These are phyloP conservation scores for Paraconiothyrium brasiliense DNA, from an alignment of 2,329 filamentous ascomycete genomes.

Conservation along the genomic window DNA sequence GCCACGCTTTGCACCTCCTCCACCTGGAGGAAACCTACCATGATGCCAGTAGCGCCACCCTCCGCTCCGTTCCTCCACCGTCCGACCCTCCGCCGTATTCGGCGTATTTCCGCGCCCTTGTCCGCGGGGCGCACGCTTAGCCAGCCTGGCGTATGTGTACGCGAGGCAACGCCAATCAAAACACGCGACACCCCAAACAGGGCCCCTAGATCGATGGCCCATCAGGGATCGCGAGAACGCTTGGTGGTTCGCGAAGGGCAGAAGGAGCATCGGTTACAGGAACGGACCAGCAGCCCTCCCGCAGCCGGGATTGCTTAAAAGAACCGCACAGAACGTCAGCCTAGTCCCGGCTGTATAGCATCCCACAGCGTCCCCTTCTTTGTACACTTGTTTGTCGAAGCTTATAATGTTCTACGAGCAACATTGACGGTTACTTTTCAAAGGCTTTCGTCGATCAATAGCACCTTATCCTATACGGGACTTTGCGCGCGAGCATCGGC, in stretches of 20 bases:
- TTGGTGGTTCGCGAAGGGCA: slow-evolving; percentile 8
- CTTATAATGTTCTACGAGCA: neutral
- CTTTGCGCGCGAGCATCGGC: neutral
- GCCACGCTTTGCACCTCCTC: neutral
- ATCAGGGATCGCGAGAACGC: slow-evolving; percentile 5
- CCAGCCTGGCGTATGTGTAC: neutral
- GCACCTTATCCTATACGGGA: neutral
- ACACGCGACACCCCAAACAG: neutral
- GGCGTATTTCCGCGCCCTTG: slow-evolving; percentile 4
- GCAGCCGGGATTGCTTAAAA: slow-evolving; percentile 5
- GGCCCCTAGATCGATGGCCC: neutral
- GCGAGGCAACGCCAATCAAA: slow-evolving; percentile 5
- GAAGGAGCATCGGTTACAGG: slow-evolving; percentile 1
- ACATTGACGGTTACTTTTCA: no score
- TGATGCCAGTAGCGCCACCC: slow-evolving; percentile 6
- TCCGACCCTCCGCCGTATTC: slow-evolving; percentile 15
- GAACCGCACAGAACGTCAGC: neutral
- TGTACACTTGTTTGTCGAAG: neutral
- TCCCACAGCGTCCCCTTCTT: neutral
- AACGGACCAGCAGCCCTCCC: slow-evolving; percentile 4
- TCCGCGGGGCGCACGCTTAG: neutral
- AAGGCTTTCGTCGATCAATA: no score
- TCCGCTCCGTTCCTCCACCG: slow-evolving; percentile 14
- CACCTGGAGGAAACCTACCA: neutral
- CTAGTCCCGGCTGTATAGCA: neutral